Evolutionary conservation across 2,329 filamentous ascomycete species (phyloP), one percentile per base, ranked within the genome.

Genomic region (Cryphonectria japonica): DNA sequence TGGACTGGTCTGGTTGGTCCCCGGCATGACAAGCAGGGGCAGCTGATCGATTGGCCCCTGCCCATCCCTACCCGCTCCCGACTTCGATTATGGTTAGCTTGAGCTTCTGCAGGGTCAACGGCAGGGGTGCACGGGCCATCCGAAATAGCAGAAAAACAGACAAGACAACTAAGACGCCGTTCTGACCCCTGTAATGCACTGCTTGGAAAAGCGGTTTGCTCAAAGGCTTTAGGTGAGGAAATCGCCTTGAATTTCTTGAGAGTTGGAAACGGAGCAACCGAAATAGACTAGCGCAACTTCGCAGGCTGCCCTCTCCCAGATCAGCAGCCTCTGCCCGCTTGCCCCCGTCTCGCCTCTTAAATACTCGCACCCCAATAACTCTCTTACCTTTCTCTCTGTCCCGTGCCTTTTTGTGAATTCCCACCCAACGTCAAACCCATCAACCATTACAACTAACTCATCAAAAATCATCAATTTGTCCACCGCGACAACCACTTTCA

Each of bases 401-500:
- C n/a, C 61, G 37, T 19, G 22, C 6, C 11, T 57, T 19, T 68
- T 68, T 62, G 60, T 67, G 68, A 71, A 66, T 67, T 57, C 52
- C 62, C 69, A 54, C 65, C 64, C 69, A 71, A 71, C 75, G 71
- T 69, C 73, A 69, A 75, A 78, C 78, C 77, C 78, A 78, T 77
- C 75, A 77, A 77, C 75, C 73, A 75, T 73, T 74, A 75, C 76
- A 75, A 71, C 72, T 16, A 71, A 75, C 52, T 68, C 74, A 75
- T 77, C 76, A 76, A 76, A 76, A 76, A 73, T 73, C 75, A 77
- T 76, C 74, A 75, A 79, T 79, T 57, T 68, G 71, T 74, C 71
- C 75, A 77, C 76, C 75, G 72, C 76, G 75, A 77, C 79, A 79
- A 77, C 75, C 73, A 78, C 75, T 76, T 74, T 75, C 75, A 79